Evolutionary conservation across 331 rosid species (phyloP), one percentile per base, ranked within the genome.

Genomic region (Stylosanthes scabra): DNA sequence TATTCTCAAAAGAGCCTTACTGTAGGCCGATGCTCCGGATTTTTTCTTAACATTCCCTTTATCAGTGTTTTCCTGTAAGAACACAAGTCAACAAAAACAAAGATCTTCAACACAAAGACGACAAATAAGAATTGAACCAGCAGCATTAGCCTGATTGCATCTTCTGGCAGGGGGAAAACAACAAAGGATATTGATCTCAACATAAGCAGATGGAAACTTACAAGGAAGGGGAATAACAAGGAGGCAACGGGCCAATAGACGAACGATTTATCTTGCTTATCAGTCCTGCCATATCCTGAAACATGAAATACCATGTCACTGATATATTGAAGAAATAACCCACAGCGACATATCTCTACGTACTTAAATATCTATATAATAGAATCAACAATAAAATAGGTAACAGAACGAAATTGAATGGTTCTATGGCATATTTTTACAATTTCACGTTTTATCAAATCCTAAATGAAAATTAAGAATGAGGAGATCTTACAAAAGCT

Each of bases 231-330:
- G 99, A 88, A 80, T 95, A 95, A 81, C 96, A 90, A 39, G 99
- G 73, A 70, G 99, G 99, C 84, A 95, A 76, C 66, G 99, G 97
- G 44, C 97, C 99, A 50, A 95, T 90, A 46, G 97, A 91, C 72
- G 99, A 95, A 76, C 99, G 99, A 61, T 95, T 95, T 47, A 95
- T 86, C 93, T 95, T 95, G 93, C 97, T 95, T 81, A 95, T 92
- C 77, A 95, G 82, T 66, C 99, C 99, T 7, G 97, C 99, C 99
- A 95, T 95, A 80, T 95, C 99, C 99, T 95, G 92, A 87, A 85
- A 82, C 54, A 58, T 15, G 68, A 59, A 74, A 77, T 63, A 51
- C 37, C 37, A 63, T 34, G 63, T 28, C 61, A 66, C 58, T 68
- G 63, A 75, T 74, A 84, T 76, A 79, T 16, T 27, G 49, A 51